Base-by-base conservation (phyloP, 257 asterid genomes). In the Nicotiana paniculata region DNA sequence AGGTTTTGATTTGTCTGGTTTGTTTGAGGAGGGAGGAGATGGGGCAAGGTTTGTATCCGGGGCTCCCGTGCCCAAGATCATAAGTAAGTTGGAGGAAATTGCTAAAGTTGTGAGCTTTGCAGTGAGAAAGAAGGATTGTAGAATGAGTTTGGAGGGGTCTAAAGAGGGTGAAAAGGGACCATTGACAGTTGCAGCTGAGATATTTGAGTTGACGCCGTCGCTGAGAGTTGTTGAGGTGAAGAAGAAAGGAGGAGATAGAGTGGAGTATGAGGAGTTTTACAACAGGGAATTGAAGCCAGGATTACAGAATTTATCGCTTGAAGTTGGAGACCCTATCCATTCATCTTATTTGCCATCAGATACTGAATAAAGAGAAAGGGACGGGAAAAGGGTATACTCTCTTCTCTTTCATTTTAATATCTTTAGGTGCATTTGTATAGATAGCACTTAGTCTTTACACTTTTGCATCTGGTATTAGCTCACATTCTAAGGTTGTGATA, bases 131-230 rank as follows among this genome's bases (percentile, higher is more conserved):
- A 93, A 92, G 90, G 99, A 95, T 84, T 95, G 92, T 81, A 90
- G 92, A 81, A 96, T 95, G 86, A 93, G 92, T 64, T 82, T 95
- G 63, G 99, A 95, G 84, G 99, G 99, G 72, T 84, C 93, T 17
- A 90, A 89, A 84, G 90, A 95, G 63, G 97, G 99, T 61, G 97
- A 70, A n/a, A 95, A 90, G 85, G 99, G 99, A 35, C 99, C 98
- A n/a, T 85, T 93, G 86, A 89, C 97, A 12, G 89, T 95, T 89
- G 96, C 97, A 62, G 99, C 93, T 43, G 99, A 95, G 92, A 90
- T 95, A 81, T 95, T 95, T 79, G 99, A 95, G 83, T 82, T 95
- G 88, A 95, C 99, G 16, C 95, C 99, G 1, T 86, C 92, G 3
- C 86, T 95, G 86, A 92, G 95, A 90, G 97, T 95, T 65, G 94